A percentile compares a stretch with the other conserved stretches of the same genome.
phyloP scores from a whole-genome alignment of 306 rosid genomes.

The Geum urbanum region DNA sequence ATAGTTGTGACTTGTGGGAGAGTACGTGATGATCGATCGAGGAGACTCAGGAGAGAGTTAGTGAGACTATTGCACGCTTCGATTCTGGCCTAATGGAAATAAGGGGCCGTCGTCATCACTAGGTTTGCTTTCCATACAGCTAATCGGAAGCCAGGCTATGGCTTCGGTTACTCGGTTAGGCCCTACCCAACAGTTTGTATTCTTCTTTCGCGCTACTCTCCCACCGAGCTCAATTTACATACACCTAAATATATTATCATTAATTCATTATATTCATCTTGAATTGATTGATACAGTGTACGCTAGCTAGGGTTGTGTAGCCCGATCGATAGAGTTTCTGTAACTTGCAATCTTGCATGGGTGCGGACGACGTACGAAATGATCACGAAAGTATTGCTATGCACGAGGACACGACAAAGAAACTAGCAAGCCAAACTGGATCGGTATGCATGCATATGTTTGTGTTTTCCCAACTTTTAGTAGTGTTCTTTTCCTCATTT shows the following conservation, averaged over 20 bases:
- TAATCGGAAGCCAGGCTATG: constrained; percentile 42
- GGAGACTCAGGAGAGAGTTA: neutral
- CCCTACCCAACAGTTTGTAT: constrained; percentile 48
- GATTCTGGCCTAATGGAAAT: constrained; percentile 21
- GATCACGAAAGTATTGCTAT: too few relatives aligned
- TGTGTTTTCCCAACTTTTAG: too few relatives aligned
- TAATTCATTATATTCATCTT: neutral
- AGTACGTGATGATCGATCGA: too few relatives aligned
- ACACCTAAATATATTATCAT: too few relatives aligned
- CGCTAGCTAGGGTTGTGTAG: neutral
- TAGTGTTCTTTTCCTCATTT: too few relatives aligned
- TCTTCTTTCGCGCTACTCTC: constrained; percentile 13
- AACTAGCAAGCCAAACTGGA: too few relatives aligned
- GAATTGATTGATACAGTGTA: neutral
- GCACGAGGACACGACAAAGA: too few relatives aligned
- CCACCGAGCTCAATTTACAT: neutral
- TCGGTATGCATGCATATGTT: too few relatives aligned
- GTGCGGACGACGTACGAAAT: too few relatives aligned
- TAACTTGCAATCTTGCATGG: too few relatives aligned
- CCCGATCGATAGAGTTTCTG: neutral
- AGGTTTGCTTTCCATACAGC: constrained; percentile 74
- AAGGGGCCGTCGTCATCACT: constrained; percentile 19
- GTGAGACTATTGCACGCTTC: neutral
- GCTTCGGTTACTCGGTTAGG: constrained; percentile 27
- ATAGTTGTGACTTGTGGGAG: neutral